Evolutionary conservation across 371 early-diverging fungal species (phyloP), one percentile per base, ranked within the genome.

Genomic region (Paraphysoderma sedebokerense): DNA sequence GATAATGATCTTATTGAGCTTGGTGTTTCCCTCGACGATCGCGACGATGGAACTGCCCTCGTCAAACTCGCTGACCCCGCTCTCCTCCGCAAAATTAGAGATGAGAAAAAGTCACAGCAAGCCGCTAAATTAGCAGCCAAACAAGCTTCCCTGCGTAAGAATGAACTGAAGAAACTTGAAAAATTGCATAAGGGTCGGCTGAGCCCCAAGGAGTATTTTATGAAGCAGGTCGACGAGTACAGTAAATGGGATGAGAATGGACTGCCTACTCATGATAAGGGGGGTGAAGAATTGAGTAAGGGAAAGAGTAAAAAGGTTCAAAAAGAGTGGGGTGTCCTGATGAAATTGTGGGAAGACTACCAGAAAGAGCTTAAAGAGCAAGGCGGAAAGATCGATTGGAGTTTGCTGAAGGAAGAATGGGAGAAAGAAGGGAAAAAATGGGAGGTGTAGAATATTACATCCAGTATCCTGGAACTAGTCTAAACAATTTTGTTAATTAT

Each of bases 401-500:
- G 92, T 62, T 26, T 93, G 79, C 60, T 95, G 95, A 2, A 93
- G 91, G 61, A 96, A 86, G 26, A 90, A 76, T 12, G 95, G 65
- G 3, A 7, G 5, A 31, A 28, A 9, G 5, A 24, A 9, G 42
- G 42, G 30, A 27, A 42, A 31, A 28, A 15, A 9, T 15, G 15
- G 27, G 28, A 42, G 3, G 11, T 42, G 11, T 42, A 27, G 20
- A n/a, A n/a, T n/a, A n/a, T n/a, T n/a, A n/a, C n/a, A n/a, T n/a
- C n/a, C n/a, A n/a, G n/a, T n/a, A n/a, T n/a, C n/a, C n/a, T n/a
- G n/a, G n/a, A n/a, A n/a, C n/a, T n/a, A n/a, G n/a, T n/a, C n/a
- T n/a, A n/a, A n/a, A n/a, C n/a, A n/a, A n/a, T n/a, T n/a, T n/a
- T n/a, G n/a, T n/a, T n/a, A n/a, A n/a, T n/a, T n/a, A n/a, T n/a